Base-by-base conservation (phyloP, 148 eudicot species). In the Nepenthes gracilis region DNA sequence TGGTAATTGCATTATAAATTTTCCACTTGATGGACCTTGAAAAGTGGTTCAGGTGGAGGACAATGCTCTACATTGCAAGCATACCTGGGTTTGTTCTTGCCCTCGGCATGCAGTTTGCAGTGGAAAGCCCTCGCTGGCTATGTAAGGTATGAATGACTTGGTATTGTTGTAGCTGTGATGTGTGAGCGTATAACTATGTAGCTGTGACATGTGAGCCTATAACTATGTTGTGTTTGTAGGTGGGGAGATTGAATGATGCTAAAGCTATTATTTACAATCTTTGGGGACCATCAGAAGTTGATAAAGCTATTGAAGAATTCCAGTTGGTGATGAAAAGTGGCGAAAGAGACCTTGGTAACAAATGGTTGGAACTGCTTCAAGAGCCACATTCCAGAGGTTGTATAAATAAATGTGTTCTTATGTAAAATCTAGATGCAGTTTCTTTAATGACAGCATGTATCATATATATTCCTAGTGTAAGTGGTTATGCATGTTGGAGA, bases 81-180 rank as follows among this genome's bases (percentile, higher is more conserved):
- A 47, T 77, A 43, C 96, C 96, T 53, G 96, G 92, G 33, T 77
- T 88, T 71, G 47, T 79, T 74, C 68, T 88, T 63, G 64, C 71
- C 33, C 56, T 74, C 33, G 96, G 96, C 6, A 83, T 85, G 88
- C 89, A 83, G 64, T 83, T 86, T 73, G 82, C 89, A 51, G 91
- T 75, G 56, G 96, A 88, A 13, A 88, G 96, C 65, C 91, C 96
- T 40, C 82, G 91, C 33, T 88, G 96, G 96, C 75, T 88, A 59
- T 85, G 86, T 65, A 83, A 85, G 72, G 96, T 88, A 85, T 56
- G 55, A 75, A 59, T 43, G 8, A 35, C 14, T 36, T 58, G 23
- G n/a, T 11, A 43, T 59, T 38, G 47, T 3, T 52, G 55, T 47
- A 40, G 8, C 8, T 40, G 45, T 40, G 8, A 8, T 23, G 0